A percentile compares a stretch with the other conserved stretches of the same genome.
Evolutionary conservation across 805 yeast species (phyloP).

Genomic region (Saccharomycopsis fodiens): DNA sequence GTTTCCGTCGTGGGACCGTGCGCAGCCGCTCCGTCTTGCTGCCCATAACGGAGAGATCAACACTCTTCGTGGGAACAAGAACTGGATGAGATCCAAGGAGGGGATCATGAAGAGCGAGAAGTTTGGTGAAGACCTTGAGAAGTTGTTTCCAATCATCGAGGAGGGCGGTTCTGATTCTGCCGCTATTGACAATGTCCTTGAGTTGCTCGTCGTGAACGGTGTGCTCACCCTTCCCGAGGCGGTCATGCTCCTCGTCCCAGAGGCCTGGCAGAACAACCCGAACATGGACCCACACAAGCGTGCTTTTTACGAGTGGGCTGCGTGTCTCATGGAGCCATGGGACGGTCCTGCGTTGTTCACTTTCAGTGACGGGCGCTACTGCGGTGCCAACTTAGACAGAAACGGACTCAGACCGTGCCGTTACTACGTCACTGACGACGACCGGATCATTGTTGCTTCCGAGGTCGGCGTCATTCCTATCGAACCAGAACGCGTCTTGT

Average conservation of each 20-base stretch:
- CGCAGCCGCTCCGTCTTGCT: conserved; percentile 94
- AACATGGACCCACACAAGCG: conserved; percentile 84
- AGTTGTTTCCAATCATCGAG: conserved; percentile 89
- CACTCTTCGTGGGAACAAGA: conserved; percentile 94
- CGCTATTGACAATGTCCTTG: conserved; percentile 93
- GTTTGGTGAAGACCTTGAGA: conserved; percentile 87
- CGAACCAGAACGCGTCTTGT: conserved; percentile 71
- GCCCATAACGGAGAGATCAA: conserved; percentile 99
- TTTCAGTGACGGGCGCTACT: conserved; percentile 94
- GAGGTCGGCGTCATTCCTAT: conserved; percentile 96
- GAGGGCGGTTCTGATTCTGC: conserved; percentile 99
- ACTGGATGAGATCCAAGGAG: conserved; percentile 99
- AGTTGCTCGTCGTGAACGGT: conserved; percentile 85
- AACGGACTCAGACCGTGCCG: conserved; percentile 98
- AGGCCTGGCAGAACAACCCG: conserved; percentile 91
- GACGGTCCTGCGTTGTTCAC: conserved; percentile 98
- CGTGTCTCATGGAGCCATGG: conserved; percentile 99
- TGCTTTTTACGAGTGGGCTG: conserved; percentile 99
- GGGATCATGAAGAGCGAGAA: conserved; percentile 87
- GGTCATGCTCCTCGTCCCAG: conserved; percentile 93
- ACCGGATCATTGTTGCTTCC: conserved; percentile 93
- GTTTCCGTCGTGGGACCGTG: conserved; percentile 99
- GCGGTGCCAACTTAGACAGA: conserved; percentile 97
- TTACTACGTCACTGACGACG: conserved; percentile 90
- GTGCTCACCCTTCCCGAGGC: conserved; percentile 92